Evolutionary conservation across 1,284 basidiomycete genomes (phyloP).

Genomic region (Heterobasidion irregulare): DNA sequence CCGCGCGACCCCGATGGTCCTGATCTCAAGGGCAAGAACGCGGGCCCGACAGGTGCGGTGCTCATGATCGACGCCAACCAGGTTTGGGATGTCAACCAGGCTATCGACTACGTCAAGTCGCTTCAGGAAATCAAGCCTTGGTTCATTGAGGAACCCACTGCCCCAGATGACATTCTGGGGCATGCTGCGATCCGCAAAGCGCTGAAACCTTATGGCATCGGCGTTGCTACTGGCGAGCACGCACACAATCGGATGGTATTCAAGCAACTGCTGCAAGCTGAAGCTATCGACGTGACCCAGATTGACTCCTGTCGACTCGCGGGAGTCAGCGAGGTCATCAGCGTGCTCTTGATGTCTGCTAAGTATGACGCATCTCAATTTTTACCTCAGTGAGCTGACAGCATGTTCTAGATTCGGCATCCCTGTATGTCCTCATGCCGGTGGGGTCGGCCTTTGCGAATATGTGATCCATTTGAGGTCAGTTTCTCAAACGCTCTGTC

Average conservation of each 20-base stretch:
- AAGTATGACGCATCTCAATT: slow-evolving; percentile 42
- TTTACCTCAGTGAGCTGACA: slow-evolving; percentile 2
- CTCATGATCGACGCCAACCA: slow-evolving; percentile 98
- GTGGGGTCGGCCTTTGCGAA: slow-evolving; percentile 92
- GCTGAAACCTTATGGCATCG: slow-evolving; percentile 78
- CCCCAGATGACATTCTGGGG: slow-evolving; percentile 85
- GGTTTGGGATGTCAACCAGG: slow-evolving; percentile 92
- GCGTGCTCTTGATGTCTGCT: slow-evolving; percentile 89
- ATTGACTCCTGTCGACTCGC: slow-evolving; percentile 92
- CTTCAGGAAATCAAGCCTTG: slow-evolving; percentile 85
- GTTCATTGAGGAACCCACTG: slow-evolving; percentile 96
- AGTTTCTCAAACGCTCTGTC: slow-evolving; percentile 7
- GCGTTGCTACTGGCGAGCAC: slow-evolving; percentile 94
- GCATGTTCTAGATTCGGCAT: slow-evolving; percentile 58
- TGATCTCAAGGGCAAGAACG: slow-evolving; percentile 78
- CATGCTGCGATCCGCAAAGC: slow-evolving; percentile 78
- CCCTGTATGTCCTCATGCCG: slow-evolving; percentile 90
- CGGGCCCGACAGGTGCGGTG: slow-evolving; percentile 87
- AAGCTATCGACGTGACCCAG: slow-evolving; percentile 93
- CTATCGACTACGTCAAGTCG: slow-evolving; percentile 84
- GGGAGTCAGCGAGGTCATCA: slow-evolving; percentile 89
- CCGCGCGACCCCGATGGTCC: slow-evolving; percentile 61
- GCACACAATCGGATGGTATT: slow-evolving; percentile 96
- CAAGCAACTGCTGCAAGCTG: slow-evolving; percentile 91
- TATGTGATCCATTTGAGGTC: slow-evolving; percentile 82